phyloP scores from a whole-genome alignment of 805 yeast species.

The Citeromyces nyonsensis region DNA sequence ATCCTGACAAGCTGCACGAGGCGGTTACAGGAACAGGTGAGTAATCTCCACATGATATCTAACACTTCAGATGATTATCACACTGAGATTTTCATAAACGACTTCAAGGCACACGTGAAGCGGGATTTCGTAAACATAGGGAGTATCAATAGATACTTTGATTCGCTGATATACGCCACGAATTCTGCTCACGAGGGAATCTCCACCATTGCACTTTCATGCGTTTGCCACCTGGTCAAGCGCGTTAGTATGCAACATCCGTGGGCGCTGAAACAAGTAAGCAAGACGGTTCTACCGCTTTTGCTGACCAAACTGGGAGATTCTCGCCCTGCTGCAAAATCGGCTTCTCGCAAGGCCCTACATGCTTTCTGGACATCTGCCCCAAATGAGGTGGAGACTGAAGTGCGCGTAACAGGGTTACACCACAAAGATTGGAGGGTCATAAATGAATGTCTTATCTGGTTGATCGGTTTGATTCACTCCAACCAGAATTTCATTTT shows the following conservation, averaged over 20 bases:
- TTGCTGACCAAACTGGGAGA: constrained; percentile 30
- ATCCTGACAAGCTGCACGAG: constrained; percentile 10
- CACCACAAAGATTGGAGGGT: constrained; percentile 19
- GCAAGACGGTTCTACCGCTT: constrained; percentile 31
- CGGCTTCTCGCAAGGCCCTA: constrained; percentile 33
- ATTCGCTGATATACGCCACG: constrained; percentile 28
- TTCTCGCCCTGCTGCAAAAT: constrained; percentile 16
- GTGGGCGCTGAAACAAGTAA: constrained; percentile 21
- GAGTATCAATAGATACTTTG: constrained; percentile 32
- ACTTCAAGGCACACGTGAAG: constrained; percentile 37
- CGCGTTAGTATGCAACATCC: constrained; percentile 43
- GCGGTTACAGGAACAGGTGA: constrained; percentile 10
- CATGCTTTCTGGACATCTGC: constrained; percentile 40
- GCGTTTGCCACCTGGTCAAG: constrained; percentile 39
- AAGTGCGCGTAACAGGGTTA: constrained; percentile 26
- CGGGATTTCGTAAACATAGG: constrained; percentile 34
- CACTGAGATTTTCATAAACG: constrained; percentile 6
- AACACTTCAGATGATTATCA: neutral
- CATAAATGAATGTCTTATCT: constrained; percentile 24
- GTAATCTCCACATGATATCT: constrained; percentile 3
- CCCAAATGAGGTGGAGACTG: constrained; percentile 27
- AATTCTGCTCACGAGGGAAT: constrained; percentile 21
- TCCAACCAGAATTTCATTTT: constrained; percentile 18
- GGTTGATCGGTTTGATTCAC: constrained; percentile 25
- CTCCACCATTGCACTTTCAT: constrained; percentile 26